phyloP scores from a whole-genome alignment of 2,329 filamentous ascomycete species.

The Rutstroemia sp. region DNA sequence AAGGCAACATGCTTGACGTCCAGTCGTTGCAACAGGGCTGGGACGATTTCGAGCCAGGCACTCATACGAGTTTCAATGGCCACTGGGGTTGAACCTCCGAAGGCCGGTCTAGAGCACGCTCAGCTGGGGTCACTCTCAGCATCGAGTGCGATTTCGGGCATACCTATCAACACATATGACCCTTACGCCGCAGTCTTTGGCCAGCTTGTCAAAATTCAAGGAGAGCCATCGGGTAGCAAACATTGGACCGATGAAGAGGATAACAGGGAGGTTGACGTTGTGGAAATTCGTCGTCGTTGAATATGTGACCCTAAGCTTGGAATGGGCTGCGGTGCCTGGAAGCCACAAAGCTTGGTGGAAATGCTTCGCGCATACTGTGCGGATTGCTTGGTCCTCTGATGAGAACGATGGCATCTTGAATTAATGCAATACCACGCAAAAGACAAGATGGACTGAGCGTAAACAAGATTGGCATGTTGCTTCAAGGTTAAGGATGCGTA shows the following conservation, averaged over 20 bases:
- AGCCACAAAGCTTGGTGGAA: constrained; percentile 23
- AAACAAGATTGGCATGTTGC: no score
- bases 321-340: constrained; percentile 20
- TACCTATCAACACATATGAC: constrained; percentile 35
- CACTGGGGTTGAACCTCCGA: constrained; percentile 37
- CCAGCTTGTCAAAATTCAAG: constrained; percentile 26
- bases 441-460: no score
- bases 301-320: constrained; percentile 21
- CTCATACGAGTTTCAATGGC: constrained; percentile 30
- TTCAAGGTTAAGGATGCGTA: no score
- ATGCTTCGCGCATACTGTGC: no score
- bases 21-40: constrained; percentile 32
- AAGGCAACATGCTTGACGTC: constrained; percentile 32
- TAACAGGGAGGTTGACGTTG: constrained; percentile 18
- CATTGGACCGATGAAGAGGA: constrained; percentile 35
- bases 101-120: constrained; percentile 31
- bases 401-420: no score
- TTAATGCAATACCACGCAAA: no score
- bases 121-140: background rate
- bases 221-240: constrained; percentile 30
- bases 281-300: constrained; percentile 20
- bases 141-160: background rate
- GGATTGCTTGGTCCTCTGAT: no score
- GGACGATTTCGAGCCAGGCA: constrained; percentile 36
- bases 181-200: constrained; percentile 29